phyloP scores from a whole-genome alignment of 805 yeast species.

The Saturnispora bothae region DNA sequence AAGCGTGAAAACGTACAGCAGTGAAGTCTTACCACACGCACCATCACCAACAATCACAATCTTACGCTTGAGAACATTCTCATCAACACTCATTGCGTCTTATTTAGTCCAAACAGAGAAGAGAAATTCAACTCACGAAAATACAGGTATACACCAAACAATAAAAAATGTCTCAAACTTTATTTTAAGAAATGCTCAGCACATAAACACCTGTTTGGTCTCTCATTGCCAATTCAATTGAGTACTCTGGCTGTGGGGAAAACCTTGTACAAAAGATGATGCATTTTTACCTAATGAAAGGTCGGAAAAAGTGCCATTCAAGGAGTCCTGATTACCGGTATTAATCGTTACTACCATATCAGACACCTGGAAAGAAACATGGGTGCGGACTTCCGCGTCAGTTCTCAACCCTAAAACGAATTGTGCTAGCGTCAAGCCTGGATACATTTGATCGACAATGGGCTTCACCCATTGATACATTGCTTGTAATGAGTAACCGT shows the following conservation, averaged over 20 bases:
- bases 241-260: background rate
- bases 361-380: conserved; percentile 30
- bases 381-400: conserved; percentile 21
- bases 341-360: background rate
- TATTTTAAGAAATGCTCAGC: background rate
- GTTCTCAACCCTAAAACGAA: conserved; percentile 26
- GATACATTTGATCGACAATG: conserved; percentile 20
- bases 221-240: background rate
- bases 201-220: background rate
- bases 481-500: conserved; percentile 16
- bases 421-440: conserved; percentile 9
- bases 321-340: too few species aligned
- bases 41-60: conserved; percentile 92
- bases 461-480: conserved; percentile 26
- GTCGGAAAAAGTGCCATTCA: background rate
- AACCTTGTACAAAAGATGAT: background rate
- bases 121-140: background rate
- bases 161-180: too few species aligned
- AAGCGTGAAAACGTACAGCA: conserved; percentile 80
- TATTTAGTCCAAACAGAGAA: background rate
- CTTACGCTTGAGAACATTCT: conserved; percentile 47
- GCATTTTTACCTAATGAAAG: background rate
- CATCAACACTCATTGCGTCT: conserved; percentile 5
- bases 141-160: too few species aligned
- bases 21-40: conserved; percentile 88